phyloP scores from a whole-genome alignment of 2,329 filamentous ascomycete genomes.

The Fusarium armeniacum region DNA sequence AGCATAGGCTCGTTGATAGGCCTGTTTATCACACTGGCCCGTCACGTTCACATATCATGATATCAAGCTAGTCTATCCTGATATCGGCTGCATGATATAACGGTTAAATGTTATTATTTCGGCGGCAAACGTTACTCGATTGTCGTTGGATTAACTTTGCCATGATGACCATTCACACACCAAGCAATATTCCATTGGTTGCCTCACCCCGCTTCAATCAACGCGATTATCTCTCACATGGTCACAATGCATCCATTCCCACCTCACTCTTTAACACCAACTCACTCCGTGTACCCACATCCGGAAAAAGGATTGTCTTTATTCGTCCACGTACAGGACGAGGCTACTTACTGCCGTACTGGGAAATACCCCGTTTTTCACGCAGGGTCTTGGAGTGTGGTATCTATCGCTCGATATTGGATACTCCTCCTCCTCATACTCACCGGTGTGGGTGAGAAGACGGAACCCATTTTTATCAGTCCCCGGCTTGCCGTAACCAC shows the following conservation, averaged over 20 bases:
- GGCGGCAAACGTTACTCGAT: slow-evolving; percentile 23
- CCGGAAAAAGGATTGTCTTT: slow-evolving; percentile 15
- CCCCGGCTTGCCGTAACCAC: slow-evolving; percentile 23
- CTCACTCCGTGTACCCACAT: slow-evolving; percentile 35
- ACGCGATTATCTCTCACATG: slow-evolving; percentile 33
- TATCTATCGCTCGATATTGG: slow-evolving; percentile 22
- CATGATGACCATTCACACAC: slow-evolving; percentile 19
- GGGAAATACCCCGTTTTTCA: slow-evolving; percentile 29
- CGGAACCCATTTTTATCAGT: slow-evolving; percentile 34
- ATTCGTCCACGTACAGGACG: slow-evolving; percentile 47
- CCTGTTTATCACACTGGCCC: slow-evolving; percentile 23
- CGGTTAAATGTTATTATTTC: slow-evolving; percentile 10
- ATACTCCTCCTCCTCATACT: slow-evolving; percentile 29
- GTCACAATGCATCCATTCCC: slow-evolving; percentile 12
- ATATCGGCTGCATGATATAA: slow-evolving; percentile 13
- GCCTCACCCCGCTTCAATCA: slow-evolving; percentile 25
- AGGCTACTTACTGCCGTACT: slow-evolving; percentile 27
- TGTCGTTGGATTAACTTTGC: slow-evolving; percentile 18
- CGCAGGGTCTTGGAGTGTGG: slow-evolving; percentile 30
- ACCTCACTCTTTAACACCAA: slow-evolving; percentile 39
- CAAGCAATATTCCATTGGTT: slow-evolving; percentile 23
- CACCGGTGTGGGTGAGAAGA: slow-evolving; percentile 47
- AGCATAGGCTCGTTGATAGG: slow-evolving; percentile 15
- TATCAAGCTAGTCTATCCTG: slow-evolving; percentile 15
- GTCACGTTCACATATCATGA: slow-evolving; percentile 28